Evolutionary conservation across 2,329 filamentous ascomycete species (phyloP), one percentile per base, ranked within the genome.

Genomic region (Arachnomyces sp.): DNA sequence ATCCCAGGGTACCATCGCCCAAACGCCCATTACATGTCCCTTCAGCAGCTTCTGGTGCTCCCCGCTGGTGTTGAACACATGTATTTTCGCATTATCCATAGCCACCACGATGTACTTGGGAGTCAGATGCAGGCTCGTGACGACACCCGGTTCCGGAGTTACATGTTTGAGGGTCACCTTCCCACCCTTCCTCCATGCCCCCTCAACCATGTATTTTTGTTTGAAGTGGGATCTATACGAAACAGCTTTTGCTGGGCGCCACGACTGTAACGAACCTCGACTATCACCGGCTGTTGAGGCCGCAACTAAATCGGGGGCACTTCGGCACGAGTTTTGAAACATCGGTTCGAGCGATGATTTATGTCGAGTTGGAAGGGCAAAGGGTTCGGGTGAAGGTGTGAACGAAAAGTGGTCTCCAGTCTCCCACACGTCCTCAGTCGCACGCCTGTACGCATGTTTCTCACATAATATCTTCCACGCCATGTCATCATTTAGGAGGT

Each of bases 1-100:
- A 44, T 86, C 90, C 85, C 89, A 95, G 5, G 92, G 92, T 16
- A 98, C 88, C 90, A 98, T 96, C 36, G 92, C 92, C 92, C 92
- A 98, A 14, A 98, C 92, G 31, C 92, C 92, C 92, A 98, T 98
- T 33, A 96, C 85, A 66, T 98, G 92, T 8, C 92, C 92, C 57
- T 92, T 83, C 18, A 98, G 68, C 2, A 87, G 94, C 59, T 88
- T 86, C 53, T 94, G 81, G 48, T 87, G 80, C 51, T 88, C 81
- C 28, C 92, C 92, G 50, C 92, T 79, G 1, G 87, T 89, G 60
- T 96, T 86, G 58, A 96, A 98, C 17, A 98, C 89, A 63, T 98
- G 92, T 34, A 98, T 98, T 69, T 93, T 94, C 29, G 92, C 90
- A 63, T 96, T 98, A 68, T 98, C 92, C 47, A 98, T 75, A 36